Base-by-base conservation (phyloP, 2,329 filamentous ascomycete species). In the Pseudogymnoascus sp. region DNA sequence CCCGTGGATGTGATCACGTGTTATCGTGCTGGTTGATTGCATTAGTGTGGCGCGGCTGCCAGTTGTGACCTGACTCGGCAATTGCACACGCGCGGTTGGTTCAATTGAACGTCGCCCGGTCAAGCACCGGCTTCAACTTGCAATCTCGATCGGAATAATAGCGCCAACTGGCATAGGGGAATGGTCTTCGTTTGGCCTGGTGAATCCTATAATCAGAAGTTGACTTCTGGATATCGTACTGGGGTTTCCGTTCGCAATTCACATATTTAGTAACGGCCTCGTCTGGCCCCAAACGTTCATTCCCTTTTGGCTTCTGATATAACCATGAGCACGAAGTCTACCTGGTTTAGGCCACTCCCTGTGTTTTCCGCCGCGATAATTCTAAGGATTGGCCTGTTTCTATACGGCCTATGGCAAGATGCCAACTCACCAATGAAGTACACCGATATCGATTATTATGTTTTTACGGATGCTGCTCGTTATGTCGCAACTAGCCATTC, bases 371-470 rank as follows among this genome's bases (percentile, higher is more conserved):
- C 82, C 11, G 80, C 84, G 60, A 78, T 86, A 61, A 69, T 86
- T 58, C 82, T 99, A 23, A 90, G 94, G 65, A 72, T 84, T 5
- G 74, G 78, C 33, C 86, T 99, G 66, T 83, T 97, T 59, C 73
- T 95, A 70, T 97, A 97, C 74, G 93, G 94, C 63, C 83, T 91
- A 65, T 92, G 90, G 80, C 94, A 99, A 78, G 94, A 99, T 76
- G 88, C 91, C 64, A 82, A 92, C 76, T 95, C 92, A 6, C 87
- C 93, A 12, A 78, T 99, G 72, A 97, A 97, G 77, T 99, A 97
- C 79, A 99, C 94, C 60, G 94, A 99, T 76, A 97, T 99, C 70
- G 94, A 99, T 80, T 99, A 99, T 77, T 86, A 92, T 67, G 94
- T 99, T 74, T 99, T 99, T 80, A 97, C 94, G 59, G 93, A 97